Percentiles rank a stretch among this genome's conserved stretches.
Conservation (phyloP, 306 rosid species). For the Fragaria ananassa region DNA sequence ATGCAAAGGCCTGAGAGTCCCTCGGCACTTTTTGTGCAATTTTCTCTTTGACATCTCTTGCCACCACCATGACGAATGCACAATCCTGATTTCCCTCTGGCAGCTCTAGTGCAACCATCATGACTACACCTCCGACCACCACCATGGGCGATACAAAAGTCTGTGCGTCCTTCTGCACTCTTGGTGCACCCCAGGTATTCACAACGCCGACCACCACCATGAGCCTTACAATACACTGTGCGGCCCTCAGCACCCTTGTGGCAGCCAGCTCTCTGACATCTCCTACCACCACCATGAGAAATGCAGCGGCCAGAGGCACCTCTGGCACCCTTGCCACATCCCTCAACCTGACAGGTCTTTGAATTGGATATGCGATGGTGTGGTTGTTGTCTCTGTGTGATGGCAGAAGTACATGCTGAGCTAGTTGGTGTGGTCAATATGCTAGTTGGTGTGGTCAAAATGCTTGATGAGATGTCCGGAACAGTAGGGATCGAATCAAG, state of each 20-base stretch:
- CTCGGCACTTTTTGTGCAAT: constrained; percentile 92
- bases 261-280: constrained; percentile 92
- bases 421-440: constrained; percentile 52
- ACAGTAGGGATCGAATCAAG: constrained; percentile 36
- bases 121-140: constrained; percentile 89
- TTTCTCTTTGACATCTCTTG: constrained; percentile 86
- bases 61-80: constrained; percentile 97
- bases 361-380: constrained; percentile 54
- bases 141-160: constrained; percentile 94
- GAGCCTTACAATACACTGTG: constrained; percentile 94
- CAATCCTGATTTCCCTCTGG: constrained; percentile 92
- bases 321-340: constrained; percentile 95
- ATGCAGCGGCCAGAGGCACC: constrained; percentile 96
- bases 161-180: constrained; percentile 98
- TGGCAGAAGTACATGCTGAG: constrained; percentile 74
- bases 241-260: constrained; percentile 97
- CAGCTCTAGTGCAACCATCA: constrained; percentile 81
- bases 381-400: constrained; percentile 51
- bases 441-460: constrained; percentile 48
- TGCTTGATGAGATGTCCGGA: constrained; percentile 49
- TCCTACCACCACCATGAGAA: constrained; percentile 94
- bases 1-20: constrained; percentile 95
- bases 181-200: constrained; percentile 91
- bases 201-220: constrained; percentile 96
- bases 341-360: constrained; percentile 78